Conservation (phyloP, 1,284 basidiomycete genomes). For the Vanrija pseudolonga region DNA sequence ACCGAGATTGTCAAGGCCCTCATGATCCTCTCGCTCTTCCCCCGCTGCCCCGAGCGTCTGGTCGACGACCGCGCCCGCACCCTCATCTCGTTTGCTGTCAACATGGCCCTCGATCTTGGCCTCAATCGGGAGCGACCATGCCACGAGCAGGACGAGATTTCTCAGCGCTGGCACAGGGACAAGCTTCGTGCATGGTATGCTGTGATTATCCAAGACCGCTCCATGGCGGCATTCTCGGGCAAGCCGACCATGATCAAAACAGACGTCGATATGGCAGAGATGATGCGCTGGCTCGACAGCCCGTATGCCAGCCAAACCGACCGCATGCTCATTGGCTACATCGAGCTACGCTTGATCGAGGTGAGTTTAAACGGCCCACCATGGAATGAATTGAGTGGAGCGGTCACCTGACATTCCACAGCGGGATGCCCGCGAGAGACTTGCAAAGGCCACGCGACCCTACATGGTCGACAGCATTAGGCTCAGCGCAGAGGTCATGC, state of each 20-base stretch:
- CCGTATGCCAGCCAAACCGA: constrained; percentile 1
- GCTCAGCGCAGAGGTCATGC: not conserved
- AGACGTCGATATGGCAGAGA: not conserved
- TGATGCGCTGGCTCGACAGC: constrained; percentile 1
- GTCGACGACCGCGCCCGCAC: constrained; percentile 3
- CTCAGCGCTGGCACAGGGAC: constrained; percentile 1
- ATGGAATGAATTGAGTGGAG: not conserved
- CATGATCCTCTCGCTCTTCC: not conserved
- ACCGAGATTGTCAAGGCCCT: constrained; percentile 5
- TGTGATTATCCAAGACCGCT: too few relatives aligned
- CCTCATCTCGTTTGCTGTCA: constrained; percentile 1
- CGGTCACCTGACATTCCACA: not conserved
- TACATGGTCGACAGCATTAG: constrained; percentile 4
- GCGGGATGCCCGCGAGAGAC: not conserved
- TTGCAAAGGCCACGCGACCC: not conserved
- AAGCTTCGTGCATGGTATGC: constrained; percentile 1
- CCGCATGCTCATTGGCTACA: constrained; percentile 1
- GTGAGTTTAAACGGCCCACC: not conserved
- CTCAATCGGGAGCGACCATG: not conserved
- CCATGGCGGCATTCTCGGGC: not conserved
- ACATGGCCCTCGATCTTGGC: constrained; percentile 5
- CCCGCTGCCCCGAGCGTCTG: constrained; percentile 2
- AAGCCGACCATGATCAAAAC: not conserved
- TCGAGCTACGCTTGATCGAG: constrained; percentile 4
- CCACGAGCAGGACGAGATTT: constrained; percentile 1